phyloP scores from a whole-genome alignment of 306 rosid species.

The Styphnolobium japonicum region DNA sequence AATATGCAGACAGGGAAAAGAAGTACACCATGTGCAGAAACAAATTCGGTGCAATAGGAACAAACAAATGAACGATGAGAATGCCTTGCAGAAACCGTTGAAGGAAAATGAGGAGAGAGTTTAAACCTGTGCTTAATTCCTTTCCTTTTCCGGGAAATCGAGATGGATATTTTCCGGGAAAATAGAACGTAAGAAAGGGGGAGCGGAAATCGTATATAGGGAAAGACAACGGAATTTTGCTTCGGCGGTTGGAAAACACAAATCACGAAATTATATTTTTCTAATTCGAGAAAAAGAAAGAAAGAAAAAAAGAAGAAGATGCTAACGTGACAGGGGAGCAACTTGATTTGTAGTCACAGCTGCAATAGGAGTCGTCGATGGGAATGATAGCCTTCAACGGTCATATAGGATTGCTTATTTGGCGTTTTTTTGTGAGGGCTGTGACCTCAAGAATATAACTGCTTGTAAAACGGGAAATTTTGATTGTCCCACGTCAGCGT shows the following conservation, averaged over 20 bases:
- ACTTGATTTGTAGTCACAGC: not conserved
- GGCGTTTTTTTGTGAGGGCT: not conserved
- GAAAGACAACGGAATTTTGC: conserved; percentile 33
- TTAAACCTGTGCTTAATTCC: conserved; percentile 37
- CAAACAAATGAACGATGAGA: not conserved
- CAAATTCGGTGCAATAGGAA: not conserved
- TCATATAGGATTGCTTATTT: not conserved
- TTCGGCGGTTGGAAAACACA: conserved; percentile 45
- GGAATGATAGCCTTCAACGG: not conserved
- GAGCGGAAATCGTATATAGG: not conserved
- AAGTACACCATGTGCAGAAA: not conserved
- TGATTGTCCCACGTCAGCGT: not conserved
- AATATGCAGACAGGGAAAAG: not conserved
- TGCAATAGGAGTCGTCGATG: not conserved
- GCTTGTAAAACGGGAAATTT: not conserved
- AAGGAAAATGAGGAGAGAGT: conserved; percentile 10
- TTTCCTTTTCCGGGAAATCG: conserved; percentile 32
- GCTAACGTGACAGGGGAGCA: not conserved
- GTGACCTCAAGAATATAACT: not conserved
- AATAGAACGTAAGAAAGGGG: conserved; percentile 20
- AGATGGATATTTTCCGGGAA: conserved; percentile 40
- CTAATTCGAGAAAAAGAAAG: not conserved
- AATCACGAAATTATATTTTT: not conserved
- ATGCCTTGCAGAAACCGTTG: not conserved
- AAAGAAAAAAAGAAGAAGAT: not conserved